These are phyloP conservation scores for Potentilla sterilis DNA, from an alignment of 306 rosid species.

Conservation along the genomic window DNA sequence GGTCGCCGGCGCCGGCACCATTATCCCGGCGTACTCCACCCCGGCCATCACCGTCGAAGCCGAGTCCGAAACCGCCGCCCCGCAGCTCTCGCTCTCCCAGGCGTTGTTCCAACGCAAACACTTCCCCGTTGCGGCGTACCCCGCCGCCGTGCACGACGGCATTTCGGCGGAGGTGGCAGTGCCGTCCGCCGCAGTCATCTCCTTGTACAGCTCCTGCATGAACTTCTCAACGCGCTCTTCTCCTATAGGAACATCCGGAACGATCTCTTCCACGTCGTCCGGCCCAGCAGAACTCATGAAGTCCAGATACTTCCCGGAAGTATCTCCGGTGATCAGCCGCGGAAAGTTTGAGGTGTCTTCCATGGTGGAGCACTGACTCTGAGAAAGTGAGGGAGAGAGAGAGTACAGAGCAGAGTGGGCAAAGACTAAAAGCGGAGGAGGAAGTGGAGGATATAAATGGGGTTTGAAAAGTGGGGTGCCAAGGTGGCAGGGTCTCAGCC, in stretches of 20 bases:
- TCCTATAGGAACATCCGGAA: slow-evolving; percentile 26
- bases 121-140: neutral
- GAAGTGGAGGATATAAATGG: slow-evolving; percentile 2
- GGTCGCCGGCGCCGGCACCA: neutral
- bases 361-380: neutral
- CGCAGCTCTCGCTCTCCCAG: slow-evolving; percentile 31
- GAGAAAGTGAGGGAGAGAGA: neutral
- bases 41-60: slow-evolving; percentile 38
- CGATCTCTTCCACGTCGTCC: slow-evolving; percentile 12
- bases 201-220: slow-evolving; percentile 42
- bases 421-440: neutral
- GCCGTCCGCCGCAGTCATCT: neutral
- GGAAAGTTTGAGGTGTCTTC: neutral
- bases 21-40: neutral
- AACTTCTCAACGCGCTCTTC: slow-evolving; percentile 32
- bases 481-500: slow-evolving; percentile 16
- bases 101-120: neutral
- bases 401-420: neutral
- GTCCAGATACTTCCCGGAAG: neutral
- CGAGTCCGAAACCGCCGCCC: slow-evolving; percentile 27
- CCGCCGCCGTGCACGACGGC: neutral
- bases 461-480: slow-evolving; percentile 9
- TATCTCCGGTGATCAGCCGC: neutral
- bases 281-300: neutral
- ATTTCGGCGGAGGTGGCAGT: neutral